These are phyloP conservation scores for Neltuma alba DNA, from an alignment of 306 rosid species.

Conservation along the genomic window DNA sequence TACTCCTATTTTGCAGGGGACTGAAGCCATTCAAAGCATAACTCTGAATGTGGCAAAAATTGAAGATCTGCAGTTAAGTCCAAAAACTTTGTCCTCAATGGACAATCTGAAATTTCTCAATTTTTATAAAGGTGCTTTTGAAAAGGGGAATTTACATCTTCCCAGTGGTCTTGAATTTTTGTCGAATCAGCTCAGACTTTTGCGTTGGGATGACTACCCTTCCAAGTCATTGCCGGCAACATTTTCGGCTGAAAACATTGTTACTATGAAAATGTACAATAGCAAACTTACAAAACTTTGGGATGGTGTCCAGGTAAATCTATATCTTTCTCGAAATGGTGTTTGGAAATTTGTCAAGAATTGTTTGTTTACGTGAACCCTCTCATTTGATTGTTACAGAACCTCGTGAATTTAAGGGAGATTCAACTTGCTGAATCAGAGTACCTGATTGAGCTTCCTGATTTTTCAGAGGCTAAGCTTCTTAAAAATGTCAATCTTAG, in stretches of 20 bases:
- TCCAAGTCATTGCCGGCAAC: constrained; percentile 27
- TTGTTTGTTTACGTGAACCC: too few relatives aligned
- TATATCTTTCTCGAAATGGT: too few relatives aligned
- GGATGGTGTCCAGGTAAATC: constrained; percentile 33
- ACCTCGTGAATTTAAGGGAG: neutral
- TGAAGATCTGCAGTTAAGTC: constrained; percentile 1
- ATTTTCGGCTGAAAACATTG: constrained; percentile 27
- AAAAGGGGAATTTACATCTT: constrained; percentile 10
- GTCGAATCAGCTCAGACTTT: constrained; percentile 6
- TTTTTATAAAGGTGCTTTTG: neutral
- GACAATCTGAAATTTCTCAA: constrained; percentile 4
- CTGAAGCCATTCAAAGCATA: constrained; percentile 27
- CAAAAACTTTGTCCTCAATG: constrained; percentile 20
- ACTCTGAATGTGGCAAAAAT: constrained; percentile 7
- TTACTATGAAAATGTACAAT: constrained; percentile 8
- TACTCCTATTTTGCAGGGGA: constrained; percentile 19
- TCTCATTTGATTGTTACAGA: neutral
- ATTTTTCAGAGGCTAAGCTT: neutral
- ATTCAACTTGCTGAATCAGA: neutral
- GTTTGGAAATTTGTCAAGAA: neutral
- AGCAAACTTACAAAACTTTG: constrained; percentile 30
- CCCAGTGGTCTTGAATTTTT: constrained; percentile 26
- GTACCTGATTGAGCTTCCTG: neutral
- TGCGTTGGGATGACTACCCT: constrained; percentile 28
- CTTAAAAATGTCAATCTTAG: neutral